Percentiles rank a stretch among this genome's conserved stretches.
Conservation (phyloP, 2,329 filamentous ascomycete species). For the Paracamarosporium sp. region DNA sequence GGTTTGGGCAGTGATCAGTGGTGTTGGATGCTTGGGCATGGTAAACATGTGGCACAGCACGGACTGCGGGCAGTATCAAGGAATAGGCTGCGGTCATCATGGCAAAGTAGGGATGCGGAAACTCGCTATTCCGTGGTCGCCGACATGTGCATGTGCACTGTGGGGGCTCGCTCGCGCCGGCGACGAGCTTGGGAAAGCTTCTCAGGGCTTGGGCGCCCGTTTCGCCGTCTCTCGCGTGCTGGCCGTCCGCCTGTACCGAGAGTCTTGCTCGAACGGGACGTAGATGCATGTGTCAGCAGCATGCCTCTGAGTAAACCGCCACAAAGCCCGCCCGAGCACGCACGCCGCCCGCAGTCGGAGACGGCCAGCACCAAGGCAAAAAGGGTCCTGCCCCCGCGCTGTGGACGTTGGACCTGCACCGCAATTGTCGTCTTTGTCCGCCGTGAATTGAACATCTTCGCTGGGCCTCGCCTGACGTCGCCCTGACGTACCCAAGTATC, state of each 20-base stretch:
- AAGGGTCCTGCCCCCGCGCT: not conserved
- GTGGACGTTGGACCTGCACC: not conserved
- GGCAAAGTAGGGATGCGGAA: not conserved
- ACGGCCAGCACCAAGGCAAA: not conserved
- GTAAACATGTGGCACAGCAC: conserved; percentile 6
- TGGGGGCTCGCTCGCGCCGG: not conserved
- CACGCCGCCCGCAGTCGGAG: not conserved
- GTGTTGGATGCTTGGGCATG: not conserved
- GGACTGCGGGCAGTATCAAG: not conserved
- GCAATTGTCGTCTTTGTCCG: not conserved
- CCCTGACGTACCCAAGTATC: conserved; percentile 7
- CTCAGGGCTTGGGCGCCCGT: conserved; percentile 4
- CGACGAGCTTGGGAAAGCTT: conserved; percentile 15
- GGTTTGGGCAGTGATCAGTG: not conserved
- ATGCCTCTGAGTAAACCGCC: not conserved
- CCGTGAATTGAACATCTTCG: not conserved
- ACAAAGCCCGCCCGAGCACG: not conserved
- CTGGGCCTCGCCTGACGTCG: conserved; percentile 10
- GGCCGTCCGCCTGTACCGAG: not conserved
- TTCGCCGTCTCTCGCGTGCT: not conserved
- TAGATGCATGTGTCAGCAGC: not conserved
- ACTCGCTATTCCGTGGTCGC: not conserved
- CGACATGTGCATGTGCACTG: conserved; percentile 7
- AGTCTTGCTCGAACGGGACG: not conserved
- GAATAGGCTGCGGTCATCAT: not conserved